Evolutionary conservation across 345 rosid genomes (phyloP), one percentile per base, ranked within the genome.

Genomic region (Capsella bursapastoris): DNA sequence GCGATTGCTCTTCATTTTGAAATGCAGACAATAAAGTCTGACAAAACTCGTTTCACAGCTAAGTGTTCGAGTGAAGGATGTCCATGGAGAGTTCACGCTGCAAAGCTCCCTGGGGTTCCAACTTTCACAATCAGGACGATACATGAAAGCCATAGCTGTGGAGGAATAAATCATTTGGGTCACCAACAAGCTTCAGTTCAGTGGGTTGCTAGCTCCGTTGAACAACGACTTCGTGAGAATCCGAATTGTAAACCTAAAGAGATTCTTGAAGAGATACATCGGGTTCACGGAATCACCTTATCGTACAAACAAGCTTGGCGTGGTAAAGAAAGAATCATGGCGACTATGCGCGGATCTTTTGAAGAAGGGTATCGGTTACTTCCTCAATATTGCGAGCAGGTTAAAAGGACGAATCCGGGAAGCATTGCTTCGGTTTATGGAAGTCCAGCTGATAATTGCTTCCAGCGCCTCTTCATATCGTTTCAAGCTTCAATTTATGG

Each of bases 231-330:
- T 61, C 89, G 71, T 48, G 99, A 92, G 82, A 96, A 96, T 58
- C 99, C 99, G 2, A 92, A 92, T 67, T 96, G 78, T 83, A 92
- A 87, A 84, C 98, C 99, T 5, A 96, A 96, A 80, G 98, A 92
- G 87, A 96, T 92, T 79, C 82, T 90, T 52, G 99, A 96, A 83
- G 98, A 96, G 88, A 96, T 96, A 62, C 99, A 96, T 59, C 84
- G 97, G 43, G 87, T 83, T 45, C 99, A 92, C 44, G 99, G 99
- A 8, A 96, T 96, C 52, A 88, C 99, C 38, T 77, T 96, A 43
- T 90, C 99, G 0, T 96, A 92, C 83, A 96, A 96, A 82, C 99
- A 92, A 85, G 99, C 99, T 16, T 96, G 99, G 99, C 89, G 99
- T 61, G 99, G 99, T 68, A 96, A 96, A 81, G 98, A 96, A 77